Conservation (phyloP, 2,329 filamentous ascomycete genomes). For the Shiraia bambusicola region DNA sequence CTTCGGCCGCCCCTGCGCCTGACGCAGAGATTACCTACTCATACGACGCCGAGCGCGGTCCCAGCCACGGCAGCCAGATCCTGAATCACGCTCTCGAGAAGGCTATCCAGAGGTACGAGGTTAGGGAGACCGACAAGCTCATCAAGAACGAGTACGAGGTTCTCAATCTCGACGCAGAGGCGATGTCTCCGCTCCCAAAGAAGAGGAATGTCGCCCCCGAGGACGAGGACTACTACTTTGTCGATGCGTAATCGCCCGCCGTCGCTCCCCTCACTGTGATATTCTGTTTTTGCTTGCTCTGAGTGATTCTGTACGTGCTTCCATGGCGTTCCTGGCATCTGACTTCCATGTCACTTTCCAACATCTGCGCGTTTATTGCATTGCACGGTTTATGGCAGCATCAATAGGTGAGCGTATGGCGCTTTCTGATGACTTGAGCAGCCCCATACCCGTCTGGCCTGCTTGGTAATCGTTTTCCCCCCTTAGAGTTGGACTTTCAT, state of each 20-base stretch:
- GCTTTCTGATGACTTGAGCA: slow-evolving; percentile 48
- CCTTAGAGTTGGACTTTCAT: slow-evolving; percentile 3
- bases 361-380: slow-evolving; percentile 25
- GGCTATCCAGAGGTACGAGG: slow-evolving; percentile 62
- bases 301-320: slow-evolving; percentile 25
- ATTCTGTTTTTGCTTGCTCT: slow-evolving; percentile 12
- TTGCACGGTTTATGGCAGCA: slow-evolving; percentile 41
- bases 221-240: slow-evolving; percentile 47
- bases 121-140: slow-evolving; percentile 61
- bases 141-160: slow-evolving; percentile 62
- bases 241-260: slow-evolving; percentile 30
- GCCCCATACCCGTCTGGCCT: slow-evolving; percentile 38
- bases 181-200: slow-evolving; percentile 36
- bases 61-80: slow-evolving; percentile 58
- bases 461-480: slow-evolving; percentile 21
- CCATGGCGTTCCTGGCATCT: slow-evolving; percentile 24
- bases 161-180: slow-evolving; percentile 47
- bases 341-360: slow-evolving; percentile 21
- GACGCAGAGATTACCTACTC: slow-evolving; percentile 56
- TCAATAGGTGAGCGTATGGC: slow-evolving; percentile 46
- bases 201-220: slow-evolving; percentile 37
- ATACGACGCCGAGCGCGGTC: slow-evolving; percentile 54
- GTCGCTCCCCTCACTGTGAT: slow-evolving; percentile 3
- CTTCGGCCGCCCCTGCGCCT: slow-evolving; percentile 47
- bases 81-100: slow-evolving; percentile 58